Evolutionary conservation across 306 rosid genomes (phyloP).

Genomic region (Cicer yamashitae): DNA sequence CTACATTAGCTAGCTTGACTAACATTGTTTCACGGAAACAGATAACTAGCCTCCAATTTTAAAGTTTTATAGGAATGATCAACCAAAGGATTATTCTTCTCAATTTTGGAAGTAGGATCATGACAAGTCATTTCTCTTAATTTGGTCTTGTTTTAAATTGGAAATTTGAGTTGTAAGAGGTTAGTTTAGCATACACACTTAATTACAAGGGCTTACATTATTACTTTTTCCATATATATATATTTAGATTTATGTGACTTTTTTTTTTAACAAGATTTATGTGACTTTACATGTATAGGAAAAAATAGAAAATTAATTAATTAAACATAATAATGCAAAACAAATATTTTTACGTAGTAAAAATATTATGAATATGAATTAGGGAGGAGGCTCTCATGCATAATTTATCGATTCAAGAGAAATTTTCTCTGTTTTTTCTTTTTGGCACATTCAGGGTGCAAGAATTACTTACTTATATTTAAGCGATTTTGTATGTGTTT

Average conservation of each 20-base stretch:
- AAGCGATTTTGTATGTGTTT: no score
- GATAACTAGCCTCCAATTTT: neutral
- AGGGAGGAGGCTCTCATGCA: no score
- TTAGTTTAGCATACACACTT: neutral
- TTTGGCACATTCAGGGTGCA: no score
- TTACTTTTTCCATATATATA: neutral
- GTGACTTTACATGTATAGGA: no score
- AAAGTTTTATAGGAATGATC: slow-evolving; percentile 17
- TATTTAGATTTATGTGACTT: neutral
- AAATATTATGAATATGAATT: no score
- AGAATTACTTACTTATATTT: no score
- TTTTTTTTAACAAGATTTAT: no score
- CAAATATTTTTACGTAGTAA: no score
- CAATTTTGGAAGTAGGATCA: neutral
- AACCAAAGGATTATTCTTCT: neutral
- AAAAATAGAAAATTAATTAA: no score
- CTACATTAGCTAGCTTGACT: neutral
- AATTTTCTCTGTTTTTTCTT: no score
- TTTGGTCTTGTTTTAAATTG: slow-evolving; percentile 12
- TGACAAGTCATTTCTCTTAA: neutral
- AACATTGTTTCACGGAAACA: neutral
- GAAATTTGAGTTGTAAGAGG: neutral
- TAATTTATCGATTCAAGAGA: no score
- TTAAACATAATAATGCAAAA: no score
- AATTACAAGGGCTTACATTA: neutral